Conservation (phyloP, 805 yeast genomes). For the Candida morakotiae region DNA sequence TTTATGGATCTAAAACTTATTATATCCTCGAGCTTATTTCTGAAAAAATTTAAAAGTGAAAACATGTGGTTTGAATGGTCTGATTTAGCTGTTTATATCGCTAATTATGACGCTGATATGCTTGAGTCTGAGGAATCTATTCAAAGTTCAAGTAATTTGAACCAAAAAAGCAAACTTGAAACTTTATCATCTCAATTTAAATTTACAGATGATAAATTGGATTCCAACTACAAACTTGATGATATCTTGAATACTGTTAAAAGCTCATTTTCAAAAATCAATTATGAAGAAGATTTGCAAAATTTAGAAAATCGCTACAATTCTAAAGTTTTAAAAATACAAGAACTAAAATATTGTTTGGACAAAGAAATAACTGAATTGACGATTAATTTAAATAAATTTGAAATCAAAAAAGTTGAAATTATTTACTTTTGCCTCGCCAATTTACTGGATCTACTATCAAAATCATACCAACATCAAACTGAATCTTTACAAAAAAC, state of each 20-base stretch:
- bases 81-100: constrained; percentile 18
- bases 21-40: constrained; percentile 25
- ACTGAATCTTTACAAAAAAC: constrained; percentile 21
- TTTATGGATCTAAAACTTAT: constrained; percentile 32
- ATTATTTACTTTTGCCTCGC: constrained; percentile 29
- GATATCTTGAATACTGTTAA: constrained; percentile 32
- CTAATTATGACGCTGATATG: background rate
- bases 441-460: constrained; percentile 29
- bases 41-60: constrained; percentile 35
- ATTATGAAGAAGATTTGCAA: constrained; percentile 22
- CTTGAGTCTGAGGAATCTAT: too few species aligned
- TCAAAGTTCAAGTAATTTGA: too few species aligned
- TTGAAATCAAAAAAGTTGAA: constrained; percentile 33
- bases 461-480: constrained; percentile 21
- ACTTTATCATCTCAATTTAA: constrained; percentile 6
- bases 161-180: background rate
- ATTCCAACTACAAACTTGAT: constrained; percentile 23
- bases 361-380: constrained; percentile 23
- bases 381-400: constrained; percentile 24
- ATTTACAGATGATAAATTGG: constrained; percentile 20
- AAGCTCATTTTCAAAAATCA: constrained; percentile 25
- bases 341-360: constrained; percentile 24
- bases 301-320: constrained; percentile 29
- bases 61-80: constrained; percentile 46
- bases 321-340: constrained; percentile 30